Evolutionary conservation across 352 stramenopile genomes (phyloP).

Genomic region (Pythium biforme): DNA sequence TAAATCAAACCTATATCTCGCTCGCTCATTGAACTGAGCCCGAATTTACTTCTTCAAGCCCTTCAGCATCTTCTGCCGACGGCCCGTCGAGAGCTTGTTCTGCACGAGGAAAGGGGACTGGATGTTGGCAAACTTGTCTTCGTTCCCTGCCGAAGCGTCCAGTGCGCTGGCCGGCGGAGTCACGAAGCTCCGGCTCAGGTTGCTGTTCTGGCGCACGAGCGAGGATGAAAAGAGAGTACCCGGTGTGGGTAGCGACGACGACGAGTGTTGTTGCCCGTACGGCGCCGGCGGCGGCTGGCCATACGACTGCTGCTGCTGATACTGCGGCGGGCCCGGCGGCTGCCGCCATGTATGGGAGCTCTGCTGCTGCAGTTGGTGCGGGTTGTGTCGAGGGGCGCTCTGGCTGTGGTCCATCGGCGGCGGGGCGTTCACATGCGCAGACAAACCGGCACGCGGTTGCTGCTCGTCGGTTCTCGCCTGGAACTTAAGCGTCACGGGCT

Average conservation of each 20-base stretch:
- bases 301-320: conserved; percentile 18
- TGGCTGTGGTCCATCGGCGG: not conserved
- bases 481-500: conserved; percentile 84
- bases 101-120: conserved; percentile 83
- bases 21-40: not conserved
- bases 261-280: conserved; percentile 8
- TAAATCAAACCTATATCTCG: conserved; percentile 1
- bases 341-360: conserved; percentile 72
- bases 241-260: conserved; percentile 19
- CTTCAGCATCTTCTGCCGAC: conserved; percentile 89
- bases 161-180: conserved; percentile 21
- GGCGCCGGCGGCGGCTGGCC: not conserved
- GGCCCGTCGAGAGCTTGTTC: conserved; percentile 84
- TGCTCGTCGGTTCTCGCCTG: conserved; percentile 43
- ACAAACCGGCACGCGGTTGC: conserved; percentile 7
- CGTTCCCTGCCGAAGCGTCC: conserved; percentile 48
- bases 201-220: conserved; percentile 40
- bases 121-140: conserved; percentile 86
- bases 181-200: conserved; percentile 63
- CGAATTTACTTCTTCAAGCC: conserved; percentile 77
- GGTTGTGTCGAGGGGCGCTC: not conserved
- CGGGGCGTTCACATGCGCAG: conserved; percentile 14
- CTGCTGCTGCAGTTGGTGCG: conserved; percentile 30
- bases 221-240: conserved; percentile 24
- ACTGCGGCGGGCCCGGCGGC: conserved; percentile 25